phyloP scores from a whole-genome alignment of 257 asterid species.

The Forsythia viridissima region DNA sequence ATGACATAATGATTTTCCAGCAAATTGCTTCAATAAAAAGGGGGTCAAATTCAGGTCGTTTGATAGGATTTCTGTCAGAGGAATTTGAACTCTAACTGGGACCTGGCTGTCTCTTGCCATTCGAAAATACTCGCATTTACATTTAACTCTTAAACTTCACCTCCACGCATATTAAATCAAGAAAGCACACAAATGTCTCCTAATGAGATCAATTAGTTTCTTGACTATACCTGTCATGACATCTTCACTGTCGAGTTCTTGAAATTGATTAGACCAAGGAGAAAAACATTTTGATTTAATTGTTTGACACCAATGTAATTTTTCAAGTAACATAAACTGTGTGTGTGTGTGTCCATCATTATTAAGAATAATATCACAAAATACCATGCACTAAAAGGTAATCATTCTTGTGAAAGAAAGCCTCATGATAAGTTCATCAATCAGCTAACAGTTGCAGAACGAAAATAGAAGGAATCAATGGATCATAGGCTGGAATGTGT shows the following conservation, averaged over 20 bases:
- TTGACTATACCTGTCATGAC: too few relatives aligned
- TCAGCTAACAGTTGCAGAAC: background rate
- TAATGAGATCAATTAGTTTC: background rate
- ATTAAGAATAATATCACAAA: background rate
- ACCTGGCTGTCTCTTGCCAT: background rate
- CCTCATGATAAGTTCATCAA: too few relatives aligned
- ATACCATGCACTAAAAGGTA: too few relatives aligned
- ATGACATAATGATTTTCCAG: background rate
- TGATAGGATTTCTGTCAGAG: background rate
- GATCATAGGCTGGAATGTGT: background rate
- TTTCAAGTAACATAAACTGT: too few relatives aligned
- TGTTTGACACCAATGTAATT: too few relatives aligned
- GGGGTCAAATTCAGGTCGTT: background rate
- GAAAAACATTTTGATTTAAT: too few relatives aligned
- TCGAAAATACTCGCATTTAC: background rate
- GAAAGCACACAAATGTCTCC: slow-evolving; percentile 1
- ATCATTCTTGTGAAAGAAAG: too few relatives aligned
- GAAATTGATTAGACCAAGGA: background rate
- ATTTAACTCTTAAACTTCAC: background rate
- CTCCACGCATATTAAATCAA: slow-evolving; percentile 14
- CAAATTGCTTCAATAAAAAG: too few relatives aligned
- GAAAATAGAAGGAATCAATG: background rate
- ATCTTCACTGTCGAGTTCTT: too few relatives aligned
- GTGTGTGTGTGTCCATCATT: background rate
- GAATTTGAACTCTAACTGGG: background rate